A percentile compares a stretch with the other conserved stretches of the same genome.
These are phyloP conservation scores for Candida maris DNA, from an alignment of 805 yeast species.

Conservation along the genomic window DNA sequence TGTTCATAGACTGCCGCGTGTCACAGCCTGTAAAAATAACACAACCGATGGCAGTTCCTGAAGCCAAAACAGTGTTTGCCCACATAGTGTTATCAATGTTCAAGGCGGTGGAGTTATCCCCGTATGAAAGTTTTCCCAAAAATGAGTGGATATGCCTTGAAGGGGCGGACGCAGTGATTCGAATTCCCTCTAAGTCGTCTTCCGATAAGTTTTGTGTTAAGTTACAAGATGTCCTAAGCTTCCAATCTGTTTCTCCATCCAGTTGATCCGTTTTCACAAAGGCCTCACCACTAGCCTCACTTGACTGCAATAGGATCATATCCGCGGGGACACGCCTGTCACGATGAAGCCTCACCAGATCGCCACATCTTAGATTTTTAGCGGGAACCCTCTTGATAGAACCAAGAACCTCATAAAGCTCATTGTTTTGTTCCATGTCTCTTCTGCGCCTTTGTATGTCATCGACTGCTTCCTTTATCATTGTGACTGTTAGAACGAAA, in stretches of 20 bases:
- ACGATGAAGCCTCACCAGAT: slow-evolving; percentile 72
- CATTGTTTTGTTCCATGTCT: slow-evolving; percentile 85
- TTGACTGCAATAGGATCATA: slow-evolving; percentile 75
- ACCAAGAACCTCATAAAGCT: slow-evolving; percentile 68
- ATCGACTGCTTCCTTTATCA: slow-evolving; percentile 94
- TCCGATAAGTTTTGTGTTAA: slow-evolving; percentile 61
- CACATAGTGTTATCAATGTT: slow-evolving; percentile 90
- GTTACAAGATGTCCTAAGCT: slow-evolving; percentile 73
- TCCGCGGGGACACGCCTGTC: slow-evolving; percentile 94
- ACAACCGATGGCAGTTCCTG: slow-evolving; percentile 87
- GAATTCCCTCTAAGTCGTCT: slow-evolving; percentile 49
- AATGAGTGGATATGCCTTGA: slow-evolving; percentile 79
- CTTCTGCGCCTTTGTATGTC: slow-evolving; percentile 88
- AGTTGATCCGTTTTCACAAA: slow-evolving; percentile 96
- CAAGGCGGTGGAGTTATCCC: slow-evolving; percentile 58
- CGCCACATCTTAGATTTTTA: slow-evolving; percentile 77
- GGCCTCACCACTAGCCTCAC: slow-evolving; percentile 79
- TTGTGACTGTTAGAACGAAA: slow-evolving; percentile 87
- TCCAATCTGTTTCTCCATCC: slow-evolving; percentile 99
- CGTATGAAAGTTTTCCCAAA: slow-evolving; percentile 65
- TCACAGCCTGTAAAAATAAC: slow-evolving; percentile 88
- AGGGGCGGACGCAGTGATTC: slow-evolving; percentile 75
- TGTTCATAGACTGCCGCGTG: slow-evolving; percentile 93
- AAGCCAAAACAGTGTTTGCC: slow-evolving; percentile 97
- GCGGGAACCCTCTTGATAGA: slow-evolving; percentile 43